A percentile compares a stretch with the other conserved stretches of the same genome.
phyloP scores from a whole-genome alignment of 306 rosid genomes.

The Fagus crenata region DNA sequence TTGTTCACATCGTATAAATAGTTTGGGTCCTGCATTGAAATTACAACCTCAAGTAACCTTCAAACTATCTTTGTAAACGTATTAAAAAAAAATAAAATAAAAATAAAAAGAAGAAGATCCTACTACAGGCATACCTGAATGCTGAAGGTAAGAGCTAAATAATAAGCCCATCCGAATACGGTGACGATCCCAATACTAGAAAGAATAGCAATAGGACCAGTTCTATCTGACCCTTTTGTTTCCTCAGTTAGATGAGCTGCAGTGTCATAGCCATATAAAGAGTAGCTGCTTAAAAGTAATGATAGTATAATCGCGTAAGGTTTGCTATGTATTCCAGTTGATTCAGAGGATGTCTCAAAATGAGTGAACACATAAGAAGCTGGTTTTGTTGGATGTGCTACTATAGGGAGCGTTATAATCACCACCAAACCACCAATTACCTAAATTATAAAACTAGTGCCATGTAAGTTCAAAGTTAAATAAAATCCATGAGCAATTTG shows the following conservation, averaged over 20 bases:
- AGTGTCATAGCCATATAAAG: background rate
- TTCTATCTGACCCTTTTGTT: background rate
- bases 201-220: conserved; percentile 6
- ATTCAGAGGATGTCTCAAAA: background rate
- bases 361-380: conserved; percentile 9
- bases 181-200: background rate
- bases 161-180: background rate
- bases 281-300: background rate
- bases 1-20: background rate
- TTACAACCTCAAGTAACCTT: background rate
- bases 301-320: background rate
- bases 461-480: background rate
- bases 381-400: background rate
- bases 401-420: background rate
- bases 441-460: background rate
- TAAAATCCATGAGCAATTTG: too few relatives aligned
- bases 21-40: background rate
- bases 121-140: background rate
- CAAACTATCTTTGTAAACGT: background rate
- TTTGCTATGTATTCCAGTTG: background rate
- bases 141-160: background rate
- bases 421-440: background rate
- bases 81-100: background rate
- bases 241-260: conserved; percentile 1
- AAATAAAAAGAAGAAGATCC: background rate